These are phyloP conservation scores for Cercospora sp. DNA, from an alignment of 2,329 filamentous ascomycete species.

Conservation along the genomic window DNA sequence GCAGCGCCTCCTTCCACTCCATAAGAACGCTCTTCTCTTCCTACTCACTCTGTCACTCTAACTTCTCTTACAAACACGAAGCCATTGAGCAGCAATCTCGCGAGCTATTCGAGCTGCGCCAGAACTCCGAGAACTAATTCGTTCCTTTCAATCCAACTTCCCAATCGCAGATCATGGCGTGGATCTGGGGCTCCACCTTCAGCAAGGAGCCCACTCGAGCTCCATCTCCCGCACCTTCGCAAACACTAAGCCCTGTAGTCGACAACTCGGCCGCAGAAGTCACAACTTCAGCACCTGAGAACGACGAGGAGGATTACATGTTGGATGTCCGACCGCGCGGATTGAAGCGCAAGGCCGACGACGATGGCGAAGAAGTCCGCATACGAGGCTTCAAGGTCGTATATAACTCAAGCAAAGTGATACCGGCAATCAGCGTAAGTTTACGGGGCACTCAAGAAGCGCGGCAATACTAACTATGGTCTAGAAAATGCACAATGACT, in stretches of 20 bases:
- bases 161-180: neutral
- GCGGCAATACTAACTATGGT: neutral
- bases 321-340: neutral
- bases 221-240: neutral
- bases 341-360: neutral
- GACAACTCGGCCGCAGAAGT: neutral
- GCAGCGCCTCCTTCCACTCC: neutral
- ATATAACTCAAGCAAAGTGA: neutral
- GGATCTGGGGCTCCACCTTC: neutral
- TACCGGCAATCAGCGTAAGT: neutral
- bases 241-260: neutral
- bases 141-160: neutral
- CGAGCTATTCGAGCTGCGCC: neutral
- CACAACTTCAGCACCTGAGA: neutral
- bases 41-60: neutral
- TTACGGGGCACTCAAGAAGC: neutral
- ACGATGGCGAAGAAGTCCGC: neutral
- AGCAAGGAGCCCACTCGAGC: neutral
- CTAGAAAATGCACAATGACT: neutral
- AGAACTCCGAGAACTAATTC: neutral
- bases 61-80: neutral
- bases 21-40: neutral
- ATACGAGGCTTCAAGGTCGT: neutral
- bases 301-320: neutral
- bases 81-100: neutral